Conservation (phyloP, 2,329 filamentous ascomycete species). For the Periconia digitata region DNA sequence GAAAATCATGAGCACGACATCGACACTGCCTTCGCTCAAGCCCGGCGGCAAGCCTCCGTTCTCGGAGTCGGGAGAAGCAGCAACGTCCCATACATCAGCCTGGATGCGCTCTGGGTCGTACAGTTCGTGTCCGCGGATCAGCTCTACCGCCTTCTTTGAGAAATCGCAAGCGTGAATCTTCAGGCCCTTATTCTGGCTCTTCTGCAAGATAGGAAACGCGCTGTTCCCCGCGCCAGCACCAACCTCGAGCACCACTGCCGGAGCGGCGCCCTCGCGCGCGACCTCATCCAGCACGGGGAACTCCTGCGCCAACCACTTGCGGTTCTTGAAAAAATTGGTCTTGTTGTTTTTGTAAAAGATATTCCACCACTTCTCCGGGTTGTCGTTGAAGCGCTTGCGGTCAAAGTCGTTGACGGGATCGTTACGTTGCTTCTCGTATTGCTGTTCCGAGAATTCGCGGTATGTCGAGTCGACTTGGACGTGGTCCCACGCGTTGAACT, state of each 20-base stretch:
- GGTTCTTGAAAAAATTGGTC: conserved; percentile 96
- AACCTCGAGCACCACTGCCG: conserved; percentile 77
- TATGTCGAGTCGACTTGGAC: conserved; percentile 90
- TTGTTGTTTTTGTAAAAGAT: conserved; percentile 98
- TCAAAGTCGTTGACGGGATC: conserved; percentile 92
- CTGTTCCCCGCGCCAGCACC: conserved; percentile 96
- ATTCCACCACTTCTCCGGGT: conserved; percentile 98
- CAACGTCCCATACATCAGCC: conserved; percentile 93
- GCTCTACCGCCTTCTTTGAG: conserved; percentile 89
- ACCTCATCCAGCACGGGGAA: conserved; percentile 85
- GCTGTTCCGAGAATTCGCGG: conserved; percentile 79
- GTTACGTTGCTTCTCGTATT: conserved; percentile 81
- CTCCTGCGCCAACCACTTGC: conserved; percentile 96
- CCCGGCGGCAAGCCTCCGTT: conserved; percentile 68
- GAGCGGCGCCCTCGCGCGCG: conserved; percentile 69
- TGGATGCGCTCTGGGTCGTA: conserved; percentile 74
- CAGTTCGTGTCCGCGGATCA: conserved; percentile 78
- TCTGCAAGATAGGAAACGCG: conserved; percentile 83
- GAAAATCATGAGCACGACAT: conserved; percentile 93
- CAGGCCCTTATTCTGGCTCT: conserved; percentile 79
- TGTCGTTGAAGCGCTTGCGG: conserved; percentile 82
- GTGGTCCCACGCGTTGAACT: conserved; percentile 99
- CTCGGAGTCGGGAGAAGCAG: conserved; percentile 52
- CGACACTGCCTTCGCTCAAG: conserved; percentile 75
- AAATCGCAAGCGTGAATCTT: conserved; percentile 95